These are phyloP conservation scores for Panaeolus papilionaceus DNA, from an alignment of 768 basidiomycete species.

Conservation along the genomic window DNA sequence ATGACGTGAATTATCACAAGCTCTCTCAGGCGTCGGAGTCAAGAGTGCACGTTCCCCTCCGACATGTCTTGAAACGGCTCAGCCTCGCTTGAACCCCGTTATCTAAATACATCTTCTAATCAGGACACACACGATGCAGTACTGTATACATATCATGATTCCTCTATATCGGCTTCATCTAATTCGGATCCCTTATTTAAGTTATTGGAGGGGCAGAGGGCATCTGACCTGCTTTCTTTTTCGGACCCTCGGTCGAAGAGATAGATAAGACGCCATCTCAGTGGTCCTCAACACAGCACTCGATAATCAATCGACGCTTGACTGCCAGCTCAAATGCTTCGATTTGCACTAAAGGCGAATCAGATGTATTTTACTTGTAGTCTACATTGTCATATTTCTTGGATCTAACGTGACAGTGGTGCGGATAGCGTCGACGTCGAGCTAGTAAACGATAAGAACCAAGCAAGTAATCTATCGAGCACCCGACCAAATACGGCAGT, in stretches of 20 bases:
- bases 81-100: slow-evolving; percentile 9
- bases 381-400: background rate
- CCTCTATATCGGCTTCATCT: background rate
- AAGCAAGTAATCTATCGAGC: background rate
- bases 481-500: background rate
- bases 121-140: background rate
- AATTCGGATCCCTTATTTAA: slow-evolving; percentile 6
- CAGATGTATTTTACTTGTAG: background rate
- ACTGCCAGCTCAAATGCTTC: background rate
- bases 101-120: slow-evolving; percentile 9
- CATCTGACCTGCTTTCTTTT: background rate
- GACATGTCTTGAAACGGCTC: slow-evolving; percentile 10
- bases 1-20: slow-evolving; percentile 7
- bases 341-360: background rate
- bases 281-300: background rate
- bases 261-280: background rate
- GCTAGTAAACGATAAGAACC: background rate
- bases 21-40: slow-evolving; percentile 2
- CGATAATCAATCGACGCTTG: background rate
- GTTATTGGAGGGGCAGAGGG: background rate
- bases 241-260: background rate
- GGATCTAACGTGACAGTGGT: background rate
- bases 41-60: slow-evolving; percentile 8
- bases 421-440: background rate
- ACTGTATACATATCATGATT: background rate